phyloP scores from a whole-genome alignment of 345 rosid species.

The Laguncularia racemosa region DNA sequence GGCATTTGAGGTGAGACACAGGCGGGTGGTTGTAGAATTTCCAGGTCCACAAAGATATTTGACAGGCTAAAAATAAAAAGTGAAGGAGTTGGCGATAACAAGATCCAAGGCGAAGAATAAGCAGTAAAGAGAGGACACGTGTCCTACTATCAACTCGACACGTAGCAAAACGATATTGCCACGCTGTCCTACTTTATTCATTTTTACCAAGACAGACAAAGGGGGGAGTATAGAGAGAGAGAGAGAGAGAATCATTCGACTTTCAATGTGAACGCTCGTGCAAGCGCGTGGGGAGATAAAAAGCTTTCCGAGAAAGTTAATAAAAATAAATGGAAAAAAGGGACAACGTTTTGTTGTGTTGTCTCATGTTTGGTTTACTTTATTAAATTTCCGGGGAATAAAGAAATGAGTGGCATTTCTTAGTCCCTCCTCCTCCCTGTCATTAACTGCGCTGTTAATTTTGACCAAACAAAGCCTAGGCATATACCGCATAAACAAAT shows the following conservation, averaged over 20 bases:
- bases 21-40: neutral
- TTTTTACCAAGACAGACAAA: neutral
- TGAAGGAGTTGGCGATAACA: slow-evolving; percentile 15
- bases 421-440: too few relatives aligned
- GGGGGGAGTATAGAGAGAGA: too few relatives aligned
- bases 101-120: slow-evolving; percentile 39
- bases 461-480: slow-evolving; percentile 21
- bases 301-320: neutral
- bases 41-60: neutral
- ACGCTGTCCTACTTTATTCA: slow-evolving; percentile 19
- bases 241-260: too few relatives aligned
- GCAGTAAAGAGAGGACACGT: slow-evolving; percentile 19
- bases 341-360: too few relatives aligned
- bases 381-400: too few relatives aligned
- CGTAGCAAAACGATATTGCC: slow-evolving; percentile 19
- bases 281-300: slow-evolving; percentile 1
- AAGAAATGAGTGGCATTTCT: too few relatives aligned
- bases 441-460: slow-evolving; percentile 30
- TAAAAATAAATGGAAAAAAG: too few relatives aligned
- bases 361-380: too few relatives aligned
- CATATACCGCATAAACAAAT: too few relatives aligned
- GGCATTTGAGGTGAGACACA: neutral
- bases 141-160: neutral
- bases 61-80: neutral
- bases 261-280: neutral